These are phyloP conservation scores for Aristolochia californica DNA, from an alignment of 164 flowering plant species.

Conservation along the genomic window DNA sequence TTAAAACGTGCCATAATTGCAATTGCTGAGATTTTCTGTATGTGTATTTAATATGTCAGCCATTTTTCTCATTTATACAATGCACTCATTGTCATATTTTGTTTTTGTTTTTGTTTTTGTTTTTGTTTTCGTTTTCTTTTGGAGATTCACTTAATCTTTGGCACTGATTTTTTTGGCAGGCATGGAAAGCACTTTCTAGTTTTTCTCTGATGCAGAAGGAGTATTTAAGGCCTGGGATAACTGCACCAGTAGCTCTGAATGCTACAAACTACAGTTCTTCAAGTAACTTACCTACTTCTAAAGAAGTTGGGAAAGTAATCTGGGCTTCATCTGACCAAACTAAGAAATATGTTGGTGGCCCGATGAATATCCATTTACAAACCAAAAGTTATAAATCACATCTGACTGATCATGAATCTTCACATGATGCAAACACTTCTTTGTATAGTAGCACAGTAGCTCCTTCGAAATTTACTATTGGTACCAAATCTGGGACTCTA, in stretches of 20 bases:
- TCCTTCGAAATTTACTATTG: conserved; percentile 15
- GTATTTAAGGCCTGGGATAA: conserved; percentile 65
- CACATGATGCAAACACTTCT: conserved; percentile 8
- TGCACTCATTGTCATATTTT: neutral
- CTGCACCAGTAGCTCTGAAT: conserved; percentile 31
- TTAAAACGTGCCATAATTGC: no score
- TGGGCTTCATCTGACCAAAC: conserved; percentile 19
- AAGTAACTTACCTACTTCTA: conserved; percentile 7
- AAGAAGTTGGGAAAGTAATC: conserved; percentile 16
- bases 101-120: neutral
- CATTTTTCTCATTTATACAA: no score
- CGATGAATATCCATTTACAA: conserved; percentile 11
- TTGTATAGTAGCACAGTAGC: conserved; percentile 9
- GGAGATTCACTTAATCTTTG: neutral
- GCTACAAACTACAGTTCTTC: conserved; percentile 8
- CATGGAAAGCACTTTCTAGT: conserved; percentile 65
- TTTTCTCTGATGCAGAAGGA: conserved; percentile 38
- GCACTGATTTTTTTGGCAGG: conserved; percentile 33
- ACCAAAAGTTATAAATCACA: conserved; percentile 15
- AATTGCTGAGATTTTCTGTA: no score
- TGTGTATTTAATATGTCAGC: no score
- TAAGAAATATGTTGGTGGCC: conserved; percentile 8
- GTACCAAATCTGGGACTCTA: conserved; percentile 6
- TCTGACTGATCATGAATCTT: conserved; percentile 14
- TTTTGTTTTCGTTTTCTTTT: neutral